phyloP scores from a whole-genome alignment of 1,284 basidiomycete species.

The Cryptococcus sp. region DNA sequence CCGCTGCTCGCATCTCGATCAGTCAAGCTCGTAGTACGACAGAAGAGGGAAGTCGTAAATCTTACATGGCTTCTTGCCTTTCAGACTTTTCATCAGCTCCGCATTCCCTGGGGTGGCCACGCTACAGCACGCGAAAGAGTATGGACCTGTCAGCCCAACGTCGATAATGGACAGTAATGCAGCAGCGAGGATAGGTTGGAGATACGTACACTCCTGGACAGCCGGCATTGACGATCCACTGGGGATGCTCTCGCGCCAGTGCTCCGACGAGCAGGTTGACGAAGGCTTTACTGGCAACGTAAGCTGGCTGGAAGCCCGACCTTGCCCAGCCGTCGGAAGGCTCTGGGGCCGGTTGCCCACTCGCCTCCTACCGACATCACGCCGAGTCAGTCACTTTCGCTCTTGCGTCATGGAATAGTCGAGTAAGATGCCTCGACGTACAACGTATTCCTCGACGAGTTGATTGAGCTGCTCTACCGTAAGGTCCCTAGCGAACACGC shows the following conservation, averaged over 20 bases:
- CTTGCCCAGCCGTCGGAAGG: background rate
- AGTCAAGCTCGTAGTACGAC: background rate
- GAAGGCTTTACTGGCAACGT: background rate
- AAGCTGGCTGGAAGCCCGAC: background rate
- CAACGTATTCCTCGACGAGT: background rate
- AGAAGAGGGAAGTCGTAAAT: too few relatives aligned
- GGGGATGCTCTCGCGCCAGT: background rate
- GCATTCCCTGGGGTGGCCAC: too few relatives aligned
- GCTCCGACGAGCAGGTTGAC: background rate
- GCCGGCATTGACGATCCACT: background rate
- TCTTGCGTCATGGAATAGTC: background rate
- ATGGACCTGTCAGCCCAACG: too few relatives aligned
- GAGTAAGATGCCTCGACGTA: background rate
- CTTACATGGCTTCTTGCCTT: too few relatives aligned
- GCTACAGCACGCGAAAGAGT: too few relatives aligned
- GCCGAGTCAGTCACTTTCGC: too few relatives aligned
- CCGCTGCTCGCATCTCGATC: background rate
- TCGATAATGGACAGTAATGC: background rate
- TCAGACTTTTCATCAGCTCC: too few relatives aligned
- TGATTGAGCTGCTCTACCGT: background rate
- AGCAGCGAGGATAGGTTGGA: background rate
- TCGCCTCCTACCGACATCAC: too few relatives aligned
- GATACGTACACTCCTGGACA: background rate
- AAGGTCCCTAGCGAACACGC: background rate
- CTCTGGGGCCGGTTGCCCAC: background rate